Conservation (phyloP, 352 stramenopile genomes). For the Globisporangium paroecandrum region DNA sequence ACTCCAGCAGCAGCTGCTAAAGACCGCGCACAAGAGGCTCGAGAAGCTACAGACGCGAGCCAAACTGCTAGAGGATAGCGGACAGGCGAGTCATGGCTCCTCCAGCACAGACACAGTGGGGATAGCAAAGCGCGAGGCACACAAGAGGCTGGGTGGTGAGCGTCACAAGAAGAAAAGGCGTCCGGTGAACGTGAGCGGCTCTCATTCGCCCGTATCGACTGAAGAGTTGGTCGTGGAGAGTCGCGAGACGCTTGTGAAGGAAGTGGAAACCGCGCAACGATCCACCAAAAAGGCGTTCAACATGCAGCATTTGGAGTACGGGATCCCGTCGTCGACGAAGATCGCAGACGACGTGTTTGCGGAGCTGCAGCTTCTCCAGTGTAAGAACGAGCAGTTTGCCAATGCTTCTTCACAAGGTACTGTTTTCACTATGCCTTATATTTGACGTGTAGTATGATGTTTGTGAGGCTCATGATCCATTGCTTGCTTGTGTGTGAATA, state of each 20-base stretch:
- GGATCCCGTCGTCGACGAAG: constrained; percentile 30
- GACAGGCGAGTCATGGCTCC: no score
- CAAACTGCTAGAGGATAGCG: background rate
- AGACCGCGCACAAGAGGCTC: constrained; percentile 16
- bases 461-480: background rate
- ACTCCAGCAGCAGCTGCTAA: constrained; percentile 30
- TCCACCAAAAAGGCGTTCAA: constrained; percentile 45
- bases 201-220: background rate
- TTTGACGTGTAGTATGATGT: no score
- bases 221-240: background rate
- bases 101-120: no score
- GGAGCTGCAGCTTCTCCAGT: constrained; percentile 18
- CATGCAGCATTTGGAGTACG: constrained; percentile 47
- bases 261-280: constrained; percentile 26
- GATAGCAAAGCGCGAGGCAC: no score
- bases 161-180: background rate
- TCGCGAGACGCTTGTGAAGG: constrained; percentile 19
- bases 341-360: constrained; percentile 39
- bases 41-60: constrained; percentile 23
- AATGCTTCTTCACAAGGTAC: constrained; percentile 2
- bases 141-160: background rate
- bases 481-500: background rate
- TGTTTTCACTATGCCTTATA: background rate
- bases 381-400: constrained; percentile 15
- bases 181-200: background rate